These are phyloP conservation scores for Moricandia moricandioides DNA, from an alignment of 345 rosid species.

Conservation along the genomic window DNA sequence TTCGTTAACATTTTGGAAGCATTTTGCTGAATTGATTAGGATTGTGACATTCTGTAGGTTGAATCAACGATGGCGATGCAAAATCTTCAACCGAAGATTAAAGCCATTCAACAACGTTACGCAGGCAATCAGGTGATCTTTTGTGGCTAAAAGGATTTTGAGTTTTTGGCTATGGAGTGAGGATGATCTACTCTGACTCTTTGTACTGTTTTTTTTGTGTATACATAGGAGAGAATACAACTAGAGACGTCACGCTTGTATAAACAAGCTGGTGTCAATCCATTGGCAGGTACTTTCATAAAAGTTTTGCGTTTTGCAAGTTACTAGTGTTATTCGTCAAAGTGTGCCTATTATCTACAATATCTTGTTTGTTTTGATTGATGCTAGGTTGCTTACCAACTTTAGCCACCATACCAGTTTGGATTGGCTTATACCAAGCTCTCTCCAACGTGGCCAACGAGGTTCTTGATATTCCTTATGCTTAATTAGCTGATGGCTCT, in stretches of 20 bases:
- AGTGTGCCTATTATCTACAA: slow-evolving; percentile 9
- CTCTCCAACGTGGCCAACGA: slow-evolving; percentile 97
- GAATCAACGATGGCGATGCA: slow-evolving; percentile 98
- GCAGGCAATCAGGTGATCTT: slow-evolving; percentile 82
- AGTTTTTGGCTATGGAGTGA: background rate
- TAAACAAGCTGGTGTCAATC: slow-evolving; percentile 95
- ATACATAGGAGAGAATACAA: slow-evolving; percentile 85
- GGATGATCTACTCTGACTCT: background rate
- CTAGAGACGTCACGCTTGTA: slow-evolving; percentile 92
- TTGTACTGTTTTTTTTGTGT: background rate
- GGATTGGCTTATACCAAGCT: slow-evolving; percentile 99
- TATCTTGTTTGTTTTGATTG: slow-evolving; percentile 18
- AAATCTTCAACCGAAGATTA: slow-evolving; percentile 92
- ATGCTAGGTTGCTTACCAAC: slow-evolving; percentile 88
- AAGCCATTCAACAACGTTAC: slow-evolving; percentile 98
- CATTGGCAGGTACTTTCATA: slow-evolving; percentile 69
- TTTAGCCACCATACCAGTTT: slow-evolving; percentile 89
- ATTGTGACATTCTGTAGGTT: slow-evolving; percentile 47
- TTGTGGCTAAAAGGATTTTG: background rate
- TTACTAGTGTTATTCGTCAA: background rate
- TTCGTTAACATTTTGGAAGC: background rate
- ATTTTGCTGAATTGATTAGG: background rate
- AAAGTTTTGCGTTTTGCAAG: too few relatives aligned
- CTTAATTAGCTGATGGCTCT: background rate
- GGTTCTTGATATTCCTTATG: slow-evolving; percentile 41